phyloP scores from a whole-genome alignment of 2,329 filamentous ascomycete genomes.

The Diaporthe ampelina region DNA sequence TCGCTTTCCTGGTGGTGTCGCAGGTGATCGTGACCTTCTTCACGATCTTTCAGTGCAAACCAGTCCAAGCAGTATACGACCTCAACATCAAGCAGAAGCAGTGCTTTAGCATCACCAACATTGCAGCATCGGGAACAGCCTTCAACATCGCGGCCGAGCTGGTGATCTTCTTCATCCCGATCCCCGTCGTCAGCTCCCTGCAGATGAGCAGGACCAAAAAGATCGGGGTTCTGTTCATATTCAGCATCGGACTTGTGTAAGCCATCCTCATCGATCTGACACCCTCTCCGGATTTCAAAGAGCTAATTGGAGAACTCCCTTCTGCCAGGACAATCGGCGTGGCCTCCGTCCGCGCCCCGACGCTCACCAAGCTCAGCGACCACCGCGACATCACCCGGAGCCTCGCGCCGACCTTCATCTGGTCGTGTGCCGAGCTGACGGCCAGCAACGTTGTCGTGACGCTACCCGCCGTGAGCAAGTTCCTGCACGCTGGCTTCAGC shows the following conservation, averaged over 20 bases:
- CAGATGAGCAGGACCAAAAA: slow-evolving; percentile 23
- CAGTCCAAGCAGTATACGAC: neutral
- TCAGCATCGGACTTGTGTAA: slow-evolving; percentile 23
- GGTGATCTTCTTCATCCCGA: slow-evolving; percentile 13
- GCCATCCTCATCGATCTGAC: neutral
- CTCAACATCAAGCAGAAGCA: slow-evolving; percentile 5
- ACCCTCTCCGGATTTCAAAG: neutral
- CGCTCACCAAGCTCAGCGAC: neutral
- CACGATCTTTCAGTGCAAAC: slow-evolving; percentile 15
- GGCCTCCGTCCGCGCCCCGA: slow-evolving; percentile 15
- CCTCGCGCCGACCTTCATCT: slow-evolving; percentile 17
- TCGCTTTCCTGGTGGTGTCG: slow-evolving; percentile 17
- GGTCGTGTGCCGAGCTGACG: slow-evolving; percentile 26
- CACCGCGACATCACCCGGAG: slow-evolving; percentile 12
- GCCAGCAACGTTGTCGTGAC: slow-evolving; percentile 26
- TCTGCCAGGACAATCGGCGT: neutral
- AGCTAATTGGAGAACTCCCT: neutral
- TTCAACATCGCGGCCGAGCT: slow-evolving; percentile 25
- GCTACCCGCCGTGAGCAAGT: slow-evolving; percentile 21
- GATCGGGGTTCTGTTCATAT: slow-evolving; percentile 2
- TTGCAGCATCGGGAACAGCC: slow-evolving; percentile 1
- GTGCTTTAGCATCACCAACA: slow-evolving; percentile 8
- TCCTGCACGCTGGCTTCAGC: slow-evolving; percentile 13
- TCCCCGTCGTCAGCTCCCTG: slow-evolving; percentile 14
- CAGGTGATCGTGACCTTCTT: slow-evolving; percentile 25